Percentiles rank a stretch among this genome's conserved stretches.
These are phyloP conservation scores for Mallotus japonicus DNA, from an alignment of 441 rosid genomes.

Conservation along the genomic window DNA sequence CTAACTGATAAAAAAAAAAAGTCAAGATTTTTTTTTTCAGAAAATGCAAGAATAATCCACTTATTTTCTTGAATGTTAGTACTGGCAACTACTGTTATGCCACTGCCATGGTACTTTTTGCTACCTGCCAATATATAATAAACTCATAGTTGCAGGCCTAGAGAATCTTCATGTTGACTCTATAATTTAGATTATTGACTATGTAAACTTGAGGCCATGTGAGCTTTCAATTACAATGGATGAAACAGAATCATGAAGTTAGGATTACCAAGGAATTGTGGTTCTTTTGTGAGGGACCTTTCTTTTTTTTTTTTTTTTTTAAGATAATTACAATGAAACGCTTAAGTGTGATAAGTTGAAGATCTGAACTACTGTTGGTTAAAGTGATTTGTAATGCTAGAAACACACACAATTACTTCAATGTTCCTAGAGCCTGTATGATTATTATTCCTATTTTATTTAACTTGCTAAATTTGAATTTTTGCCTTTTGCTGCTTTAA, in stretches of 20 bases:
- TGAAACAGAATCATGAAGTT: neutral
- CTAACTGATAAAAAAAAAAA: neutral
- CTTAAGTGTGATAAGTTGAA: neutral
- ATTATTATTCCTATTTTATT: neutral
- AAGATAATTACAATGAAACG: neutral
- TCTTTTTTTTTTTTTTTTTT: too few relatives aligned
- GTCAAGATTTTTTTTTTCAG: neutral
- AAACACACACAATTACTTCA: neutral
- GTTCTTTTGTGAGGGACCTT: slow-evolving; percentile 2
- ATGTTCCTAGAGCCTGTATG: neutral
- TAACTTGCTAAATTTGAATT: neutral
- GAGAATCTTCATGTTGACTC: neutral
- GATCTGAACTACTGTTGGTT: neutral
- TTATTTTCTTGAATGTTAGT: neutral
- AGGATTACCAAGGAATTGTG: neutral
- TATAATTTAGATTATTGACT: neutral
- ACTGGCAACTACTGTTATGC: neutral
- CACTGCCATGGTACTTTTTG: neutral
- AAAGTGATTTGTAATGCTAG: neutral
- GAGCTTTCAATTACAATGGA: too few relatives aligned
- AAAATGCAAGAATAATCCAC: neutral
- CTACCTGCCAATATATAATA: neutral
- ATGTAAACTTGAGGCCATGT: neutral
- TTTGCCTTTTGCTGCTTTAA: too few relatives aligned
- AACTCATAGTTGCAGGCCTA: neutral